phyloP scores from a whole-genome alignment of 2,329 filamentous ascomycete species.

The Colletotrichum sp. region DNA sequence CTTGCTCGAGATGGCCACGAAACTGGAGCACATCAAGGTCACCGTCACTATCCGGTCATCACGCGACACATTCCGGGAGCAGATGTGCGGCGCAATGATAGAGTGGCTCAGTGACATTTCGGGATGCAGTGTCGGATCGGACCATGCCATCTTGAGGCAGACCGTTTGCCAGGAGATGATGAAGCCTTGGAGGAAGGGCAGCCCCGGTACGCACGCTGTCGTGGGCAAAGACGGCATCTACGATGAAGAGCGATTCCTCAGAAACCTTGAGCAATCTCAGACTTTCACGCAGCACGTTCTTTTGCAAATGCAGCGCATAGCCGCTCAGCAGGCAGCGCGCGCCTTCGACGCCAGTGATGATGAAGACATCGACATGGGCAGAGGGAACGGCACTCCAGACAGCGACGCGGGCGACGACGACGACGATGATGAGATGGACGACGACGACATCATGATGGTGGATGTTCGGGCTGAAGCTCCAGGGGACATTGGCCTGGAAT shows the following conservation, averaged over 20 bases:
- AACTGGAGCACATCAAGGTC: slow-evolving; percentile 94
- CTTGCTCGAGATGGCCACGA: slow-evolving; percentile 78
- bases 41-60: slow-evolving; percentile 94
- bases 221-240: slow-evolving; percentile 82
- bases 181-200: slow-evolving; percentile 85
- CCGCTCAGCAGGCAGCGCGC: slow-evolving; percentile 32
- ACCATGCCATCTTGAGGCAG: slow-evolving; percentile 78
- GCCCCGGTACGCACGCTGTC: slow-evolving; percentile 78
- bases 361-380: slow-evolving; percentile 29
- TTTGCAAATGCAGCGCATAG: slow-evolving; percentile 31
- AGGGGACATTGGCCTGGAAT: slow-evolving; percentile 53
- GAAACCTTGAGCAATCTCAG: slow-evolving; percentile 36
- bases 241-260: slow-evolving; percentile 74
- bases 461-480: slow-evolving; percentile 52
- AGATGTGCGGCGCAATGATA: slow-evolving; percentile 98
- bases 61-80: slow-evolving; percentile 93
- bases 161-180: slow-evolving; percentile 92
- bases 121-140: slow-evolving; percentile 82
- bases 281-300: slow-evolving; percentile 41
- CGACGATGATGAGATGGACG: slow-evolving; percentile 51
- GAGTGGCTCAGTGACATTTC: slow-evolving; percentile 96
- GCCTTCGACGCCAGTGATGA: slow-evolving; percentile 43
- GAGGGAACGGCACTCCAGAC: slow-evolving; percentile 20
- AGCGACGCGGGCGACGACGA: slow-evolving; percentile 29
- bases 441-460: slow-evolving; percentile 64